Evolutionary conservation across 371 early-diverging fungal species (phyloP).

Genomic region (Ordospora colligata): DNA sequence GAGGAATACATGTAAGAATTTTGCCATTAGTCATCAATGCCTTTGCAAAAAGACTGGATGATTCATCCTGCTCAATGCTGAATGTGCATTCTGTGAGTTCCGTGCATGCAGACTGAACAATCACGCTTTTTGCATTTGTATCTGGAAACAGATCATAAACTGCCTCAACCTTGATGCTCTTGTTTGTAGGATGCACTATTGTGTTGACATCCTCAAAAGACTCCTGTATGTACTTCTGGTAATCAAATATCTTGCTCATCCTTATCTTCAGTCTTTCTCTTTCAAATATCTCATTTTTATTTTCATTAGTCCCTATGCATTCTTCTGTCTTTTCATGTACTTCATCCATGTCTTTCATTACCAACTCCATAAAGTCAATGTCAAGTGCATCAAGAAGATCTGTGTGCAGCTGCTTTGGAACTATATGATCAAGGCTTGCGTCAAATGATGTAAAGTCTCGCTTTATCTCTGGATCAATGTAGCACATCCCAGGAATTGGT

Average conservation of each 20-base stretch:
- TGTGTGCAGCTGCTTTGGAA: slow-evolving; percentile 24
- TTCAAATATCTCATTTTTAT: neutral
- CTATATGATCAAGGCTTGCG: slow-evolving; percentile 2
- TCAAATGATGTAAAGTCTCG: slow-evolving; percentile 30
- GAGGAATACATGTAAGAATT: neutral
- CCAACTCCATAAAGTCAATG: slow-evolving; percentile 29
- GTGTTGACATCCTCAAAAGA: slow-evolving; percentile 30
- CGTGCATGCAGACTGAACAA: neutral
- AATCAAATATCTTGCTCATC: slow-evolving; percentile 23
- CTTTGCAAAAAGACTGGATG: neutral
- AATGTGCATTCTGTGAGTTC: neutral
- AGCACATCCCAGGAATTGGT: slow-evolving; percentile 29
- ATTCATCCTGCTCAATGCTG: neutral
- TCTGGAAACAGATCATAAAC: slow-evolving; percentile 18
- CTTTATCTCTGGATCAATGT: slow-evolving; percentile 28
- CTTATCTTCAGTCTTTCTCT: slow-evolving; percentile 17
- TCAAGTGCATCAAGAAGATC: slow-evolving; percentile 24
- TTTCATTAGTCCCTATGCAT: neutral
- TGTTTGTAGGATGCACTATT: slow-evolving; percentile 17
- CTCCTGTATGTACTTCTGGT: slow-evolving; percentile 21
- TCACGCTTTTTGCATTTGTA: neutral
- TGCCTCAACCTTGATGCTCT: slow-evolving; percentile 5
- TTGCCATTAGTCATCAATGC: neutral
- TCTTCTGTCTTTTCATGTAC: neutral
- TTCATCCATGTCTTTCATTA: slow-evolving; percentile 4